Base-by-base conservation (phyloP, 257 asterid species). In the Ophiorrhiza pumila region DNA sequence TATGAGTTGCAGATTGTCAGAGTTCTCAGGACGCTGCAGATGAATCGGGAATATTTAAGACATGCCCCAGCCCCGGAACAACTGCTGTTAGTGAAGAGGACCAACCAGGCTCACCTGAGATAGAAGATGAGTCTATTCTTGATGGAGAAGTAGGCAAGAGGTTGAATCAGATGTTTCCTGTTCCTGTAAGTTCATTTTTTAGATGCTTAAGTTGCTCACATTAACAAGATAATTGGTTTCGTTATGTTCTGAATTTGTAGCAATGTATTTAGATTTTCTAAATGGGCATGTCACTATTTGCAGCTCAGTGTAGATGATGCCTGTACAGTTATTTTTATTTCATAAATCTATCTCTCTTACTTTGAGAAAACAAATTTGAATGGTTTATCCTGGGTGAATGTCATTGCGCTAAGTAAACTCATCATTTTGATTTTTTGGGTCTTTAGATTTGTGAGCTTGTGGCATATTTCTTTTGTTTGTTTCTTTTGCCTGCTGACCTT, bases 91-190 rank as follows among this genome's bases (percentile, higher is more conserved):
- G 64, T 67, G 69, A 31, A n/a, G 72, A 59, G 42, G 76, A 80
- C 66, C 84, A 42, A 76, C 74, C 50, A 57, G 18, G 47, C 64
- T 76, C 76, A 63, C 97, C 93, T 3, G 91, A 86, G 86, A 86
- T 87, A 76, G 97, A 85, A 81, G 80, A 81, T 80, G 97, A 90
- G 62, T 86, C 89, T 63, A 84, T 73, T 82, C 84, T 91, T 82
- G 97, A 90, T 83, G 95, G 95, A 75, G 97, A 90, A 78, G 78
- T 93, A 69, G 98, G 96, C 42, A 91, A 81, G 79, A 81, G 98
- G 81, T 77, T 89, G 81, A 86, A 83, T 80, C 92, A 91, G 75
- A 84, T 93, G 93, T 83, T 82, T 67, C 81, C 98, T 4, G 79
- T 89, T 66, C 90, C 97, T 75, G 98, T 93, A 86, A 80, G 96